Percentiles rank a stretch among this genome's conserved stretches.
Evolutionary conservation across 2,329 filamentous ascomycete species (phyloP).

Genomic region (Apiospora rasikravindrae): DNA sequence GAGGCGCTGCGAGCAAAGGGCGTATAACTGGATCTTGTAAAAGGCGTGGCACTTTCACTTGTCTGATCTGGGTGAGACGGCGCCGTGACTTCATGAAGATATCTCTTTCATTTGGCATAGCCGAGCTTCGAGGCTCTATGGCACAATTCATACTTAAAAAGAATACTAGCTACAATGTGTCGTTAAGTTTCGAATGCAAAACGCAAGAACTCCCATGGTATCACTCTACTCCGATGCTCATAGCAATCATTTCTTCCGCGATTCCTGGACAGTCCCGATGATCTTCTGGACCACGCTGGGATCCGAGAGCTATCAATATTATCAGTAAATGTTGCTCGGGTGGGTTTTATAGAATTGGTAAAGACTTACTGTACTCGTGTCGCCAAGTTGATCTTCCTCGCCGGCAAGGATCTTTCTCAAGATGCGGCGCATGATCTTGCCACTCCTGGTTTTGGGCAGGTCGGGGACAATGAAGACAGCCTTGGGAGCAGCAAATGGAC

Average conservation of each 20-base stretch:
- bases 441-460: constrained; percentile 94
- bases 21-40: background rate
- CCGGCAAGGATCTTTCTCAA: constrained; percentile 96
- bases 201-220: constrained; percentile 10
- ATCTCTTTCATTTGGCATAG: background rate
- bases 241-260: constrained; percentile 54
- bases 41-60: background rate
- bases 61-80: background rate
- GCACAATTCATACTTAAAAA: constrained; percentile 15
- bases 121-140: constrained; percentile 15
- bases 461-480: constrained; percentile 89
- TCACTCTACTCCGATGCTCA: constrained; percentile 6
- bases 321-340: background rate
- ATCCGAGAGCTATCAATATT: constrained; percentile 73
- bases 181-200: constrained; percentile 9
- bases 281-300: constrained; percentile 89
- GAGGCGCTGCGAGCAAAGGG: background rate
- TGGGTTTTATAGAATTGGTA: background rate
- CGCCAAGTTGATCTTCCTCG: constrained; percentile 95
- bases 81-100: background rate
- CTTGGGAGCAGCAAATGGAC: constrained; percentile 96
- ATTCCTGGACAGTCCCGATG: constrained; percentile 77
- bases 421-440: constrained; percentile 99
- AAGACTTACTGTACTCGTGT: constrained; percentile 81
- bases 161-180: constrained; percentile 11